phyloP scores from a whole-genome alignment of 2,329 filamentous ascomycete genomes.

The Aureobasidium sp. region DNA sequence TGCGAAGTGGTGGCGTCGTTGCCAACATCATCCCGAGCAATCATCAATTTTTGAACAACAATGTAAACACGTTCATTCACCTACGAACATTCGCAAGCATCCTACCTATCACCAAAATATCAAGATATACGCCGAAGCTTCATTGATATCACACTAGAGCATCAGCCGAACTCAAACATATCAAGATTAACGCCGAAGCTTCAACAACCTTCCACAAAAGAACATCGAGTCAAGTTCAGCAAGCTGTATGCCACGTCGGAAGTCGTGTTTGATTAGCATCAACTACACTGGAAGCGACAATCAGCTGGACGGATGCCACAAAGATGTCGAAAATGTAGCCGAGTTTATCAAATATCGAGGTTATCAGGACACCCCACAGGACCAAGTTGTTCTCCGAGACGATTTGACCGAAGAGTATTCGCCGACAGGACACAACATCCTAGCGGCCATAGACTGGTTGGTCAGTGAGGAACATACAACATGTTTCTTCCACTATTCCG shows the following conservation, averaged over 20 bases:
- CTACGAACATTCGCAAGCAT: neutral
- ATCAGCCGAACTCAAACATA: too few relatives aligned
- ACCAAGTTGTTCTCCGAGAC: slow-evolving; percentile 40
- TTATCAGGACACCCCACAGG: slow-evolving; percentile 32
- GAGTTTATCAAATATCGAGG: slow-evolving; percentile 37
- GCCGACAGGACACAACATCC: slow-evolving; percentile 24
- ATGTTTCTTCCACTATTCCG: slow-evolving; percentile 51
- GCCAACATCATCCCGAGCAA: neutral
- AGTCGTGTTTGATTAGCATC: slow-evolving; percentile 46
- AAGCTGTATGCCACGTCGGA: slow-evolving; percentile 21
- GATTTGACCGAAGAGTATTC: slow-evolving; percentile 26
- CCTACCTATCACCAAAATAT: neutral
- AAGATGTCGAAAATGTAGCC: slow-evolving; percentile 41
- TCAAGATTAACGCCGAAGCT: too few relatives aligned
- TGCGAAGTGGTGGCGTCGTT: neutral
- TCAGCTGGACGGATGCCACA: slow-evolving; percentile 39
- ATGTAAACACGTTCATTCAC: neutral
- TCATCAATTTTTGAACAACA: neutral
- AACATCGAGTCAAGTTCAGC: neutral
- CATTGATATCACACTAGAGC: too few relatives aligned
- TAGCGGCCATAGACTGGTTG: slow-evolving; percentile 51
- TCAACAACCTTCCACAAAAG: neutral
- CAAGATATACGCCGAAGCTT: neutral
- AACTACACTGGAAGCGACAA: slow-evolving; percentile 41
- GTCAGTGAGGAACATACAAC: slow-evolving; percentile 44